Percentiles rank a stretch among this genome's conserved stretches.
These are phyloP conservation scores for Neurospora africana DNA, from an alignment of 495 filamentous ascomycete species.

Conservation along the genomic window DNA sequence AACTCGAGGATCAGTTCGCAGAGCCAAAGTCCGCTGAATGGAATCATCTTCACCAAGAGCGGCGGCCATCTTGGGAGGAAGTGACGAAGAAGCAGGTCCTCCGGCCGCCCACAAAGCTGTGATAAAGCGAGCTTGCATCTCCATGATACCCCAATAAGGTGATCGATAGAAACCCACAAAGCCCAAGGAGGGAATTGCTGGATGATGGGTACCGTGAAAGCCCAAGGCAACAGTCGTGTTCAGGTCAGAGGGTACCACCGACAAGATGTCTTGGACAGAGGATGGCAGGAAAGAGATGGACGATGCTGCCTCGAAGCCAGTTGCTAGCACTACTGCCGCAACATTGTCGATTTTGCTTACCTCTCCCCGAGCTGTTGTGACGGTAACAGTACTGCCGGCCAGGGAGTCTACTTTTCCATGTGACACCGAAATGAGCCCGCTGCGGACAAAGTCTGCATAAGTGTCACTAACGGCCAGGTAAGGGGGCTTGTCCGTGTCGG, in stretches of 20 bases:
- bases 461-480: constrained; percentile 59
- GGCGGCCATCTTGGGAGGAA: constrained; percentile 12
- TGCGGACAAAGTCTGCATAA: constrained; percentile 62
- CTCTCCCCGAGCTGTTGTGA: constrained; percentile 21
- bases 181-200: constrained; percentile 50
- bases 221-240: constrained; percentile 61
- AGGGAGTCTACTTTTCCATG: constrained; percentile 31
- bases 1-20: constrained; percentile 30
- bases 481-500: constrained; percentile 36
- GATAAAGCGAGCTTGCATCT: constrained; percentile 71
- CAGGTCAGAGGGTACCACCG: constrained; percentile 41
- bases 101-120: constrained; percentile 32
- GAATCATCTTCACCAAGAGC: constrained; percentile 31
- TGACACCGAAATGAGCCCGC: constrained; percentile 45
- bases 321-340: constrained; percentile 60
- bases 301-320: constrained; percentile 56
- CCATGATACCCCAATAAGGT: constrained; percentile 79
- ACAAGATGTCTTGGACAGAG: constrained; percentile 43
- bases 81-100: constrained; percentile 11
- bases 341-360: constrained; percentile 39
- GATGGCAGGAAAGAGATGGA: constrained; percentile 51
- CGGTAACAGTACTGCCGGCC: constrained; percentile 23
- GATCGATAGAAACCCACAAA: constrained; percentile 83
- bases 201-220: constrained; percentile 52
- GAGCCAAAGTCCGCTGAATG: constrained; percentile 31